These are phyloP conservation scores for Colletotrichum euphorbiae DNA, from an alignment of 2,329 filamentous ascomycete species.

Conservation along the genomic window DNA sequence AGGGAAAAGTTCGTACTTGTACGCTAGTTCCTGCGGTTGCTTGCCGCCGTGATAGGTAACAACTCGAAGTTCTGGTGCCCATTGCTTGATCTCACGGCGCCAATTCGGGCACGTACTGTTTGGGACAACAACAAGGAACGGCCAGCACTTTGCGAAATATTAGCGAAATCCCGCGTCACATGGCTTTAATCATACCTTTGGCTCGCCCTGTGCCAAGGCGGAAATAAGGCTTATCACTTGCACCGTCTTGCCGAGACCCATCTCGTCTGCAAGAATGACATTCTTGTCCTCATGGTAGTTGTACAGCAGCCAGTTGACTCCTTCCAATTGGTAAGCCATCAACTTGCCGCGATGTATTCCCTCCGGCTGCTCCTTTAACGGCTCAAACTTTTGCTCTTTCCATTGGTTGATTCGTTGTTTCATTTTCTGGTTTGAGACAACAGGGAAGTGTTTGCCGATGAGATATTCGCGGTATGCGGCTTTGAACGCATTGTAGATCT, in stretches of 20 bases:
- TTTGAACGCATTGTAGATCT: slow-evolving; percentile 83
- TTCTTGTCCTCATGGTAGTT: slow-evolving; percentile 88
- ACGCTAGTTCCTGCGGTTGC: slow-evolving; percentile 79
- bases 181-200: slow-evolving; percentile 53
- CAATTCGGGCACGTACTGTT: slow-evolving; percentile 98
- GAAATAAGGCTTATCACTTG: slow-evolving; percentile 88
- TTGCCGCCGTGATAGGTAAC: slow-evolving; percentile 92
- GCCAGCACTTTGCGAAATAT: slow-evolving; percentile 71
- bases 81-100: slow-evolving; percentile 94
- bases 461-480: slow-evolving; percentile 89
- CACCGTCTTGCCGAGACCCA: slow-evolving; percentile 97
- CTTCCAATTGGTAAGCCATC: slow-evolving; percentile 94
- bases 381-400: slow-evolving; percentile 74
- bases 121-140: slow-evolving; percentile 92
- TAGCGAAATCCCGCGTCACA: neutral
- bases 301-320: slow-evolving; percentile 93
- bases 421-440: slow-evolving; percentile 68
- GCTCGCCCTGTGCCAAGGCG: slow-evolving; percentile 74
- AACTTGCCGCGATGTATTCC: slow-evolving; percentile 81
- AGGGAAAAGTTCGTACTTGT: slow-evolving; percentile 88
- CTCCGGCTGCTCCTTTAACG: slow-evolving; percentile 78
- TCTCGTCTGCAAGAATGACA: slow-evolving; percentile 94
- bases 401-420: slow-evolving; percentile 76
- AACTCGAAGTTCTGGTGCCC: slow-evolving; percentile 86
- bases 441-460: slow-evolving; percentile 76